Evolutionary conservation across 139 green algal genomes (phyloP), one percentile per base, ranked within the genome.

Genomic region (Gonium pectorale): DNA sequence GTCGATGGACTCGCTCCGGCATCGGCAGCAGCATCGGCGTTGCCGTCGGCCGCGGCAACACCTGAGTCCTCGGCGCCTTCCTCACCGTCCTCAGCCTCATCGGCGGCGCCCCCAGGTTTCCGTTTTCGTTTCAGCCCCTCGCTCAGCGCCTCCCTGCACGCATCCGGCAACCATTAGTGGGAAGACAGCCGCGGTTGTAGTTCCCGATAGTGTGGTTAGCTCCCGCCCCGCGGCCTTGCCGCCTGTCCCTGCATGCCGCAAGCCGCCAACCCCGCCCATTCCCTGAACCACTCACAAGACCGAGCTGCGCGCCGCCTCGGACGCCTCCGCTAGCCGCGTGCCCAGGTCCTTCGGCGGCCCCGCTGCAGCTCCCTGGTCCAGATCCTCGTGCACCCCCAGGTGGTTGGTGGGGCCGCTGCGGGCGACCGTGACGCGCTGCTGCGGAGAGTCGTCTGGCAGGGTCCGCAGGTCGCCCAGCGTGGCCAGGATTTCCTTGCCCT

Each of bases 401-500:
- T 83, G 49, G 62, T 88, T 86, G 46, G 85, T 92, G 80, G 81
- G 62, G 44, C 90, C 90, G 31, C 66, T 72, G 26, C 60, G 51
- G 19, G n/a, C 52, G 35, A 83, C 69, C 60, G 19, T 69, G 35
- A 91, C 40, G 21, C 69, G 51, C 73, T 88, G 79, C 43, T 80
- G 27, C 2, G 92, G 92, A 54, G 73, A 52, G 79, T 95, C 92
- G 51, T 94, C 87, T 13, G 80, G 67, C 38, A 82, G 83, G 24
- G 86, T 87, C 5, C 41, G 31, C 37, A 92, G n/a, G 33, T 81
- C 79, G 33, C 88, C 89, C 22, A 96, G 38, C 33, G 68, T 43
- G 35, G 84, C 63, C 56, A 96, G 80, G n/a, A 93, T 37, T 26
- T 95, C 88, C 0, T 27, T 3, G 8, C 93, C 93, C 29, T 69